These are phyloP conservation scores for Botrytis elliptica DNA, from an alignment of 2,329 filamentous ascomycete genomes.

Conservation along the genomic window DNA sequence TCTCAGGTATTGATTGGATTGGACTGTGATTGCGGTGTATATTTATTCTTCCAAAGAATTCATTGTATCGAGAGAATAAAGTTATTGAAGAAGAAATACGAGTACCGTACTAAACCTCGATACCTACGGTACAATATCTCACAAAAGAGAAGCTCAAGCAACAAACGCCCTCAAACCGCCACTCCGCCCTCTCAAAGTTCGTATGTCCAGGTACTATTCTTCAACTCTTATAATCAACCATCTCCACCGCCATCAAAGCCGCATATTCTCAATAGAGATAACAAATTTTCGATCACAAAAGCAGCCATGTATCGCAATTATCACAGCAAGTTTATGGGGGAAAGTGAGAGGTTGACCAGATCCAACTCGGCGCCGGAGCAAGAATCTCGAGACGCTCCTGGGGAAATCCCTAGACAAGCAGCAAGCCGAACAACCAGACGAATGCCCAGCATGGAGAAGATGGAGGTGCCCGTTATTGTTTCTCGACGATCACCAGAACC, in stretches of 20 bases:
- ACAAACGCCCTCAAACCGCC: not conserved
- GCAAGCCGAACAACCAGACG: not conserved
- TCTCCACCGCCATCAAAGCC: not conserved
- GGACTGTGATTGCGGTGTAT: not conserved
- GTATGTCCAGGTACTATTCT: not conserved
- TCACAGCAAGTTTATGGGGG: not conserved
- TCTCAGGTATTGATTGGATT: not conserved
- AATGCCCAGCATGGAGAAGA: not conserved
- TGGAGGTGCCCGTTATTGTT: not conserved
- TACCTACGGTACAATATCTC: not conserved
- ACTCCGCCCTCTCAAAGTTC: not conserved
- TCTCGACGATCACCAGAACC: not conserved
- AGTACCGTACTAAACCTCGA: not conserved
- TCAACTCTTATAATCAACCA: not conserved
- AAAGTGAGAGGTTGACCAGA: not conserved
- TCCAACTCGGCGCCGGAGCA: not conserved
- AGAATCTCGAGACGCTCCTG: not conserved
- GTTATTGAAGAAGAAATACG: not conserved
- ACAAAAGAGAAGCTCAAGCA: not conserved
- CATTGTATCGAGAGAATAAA: not conserved
- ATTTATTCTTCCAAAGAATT: not conserved
- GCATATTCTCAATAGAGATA: not conserved
- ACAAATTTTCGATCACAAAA: not conserved
- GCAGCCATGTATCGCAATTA: not conserved
- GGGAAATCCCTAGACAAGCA: not conserved